Evolutionary conservation across 805 yeast genomes (phyloP).

Genomic region (Wickerhamomyces subpelliculosus): DNA sequence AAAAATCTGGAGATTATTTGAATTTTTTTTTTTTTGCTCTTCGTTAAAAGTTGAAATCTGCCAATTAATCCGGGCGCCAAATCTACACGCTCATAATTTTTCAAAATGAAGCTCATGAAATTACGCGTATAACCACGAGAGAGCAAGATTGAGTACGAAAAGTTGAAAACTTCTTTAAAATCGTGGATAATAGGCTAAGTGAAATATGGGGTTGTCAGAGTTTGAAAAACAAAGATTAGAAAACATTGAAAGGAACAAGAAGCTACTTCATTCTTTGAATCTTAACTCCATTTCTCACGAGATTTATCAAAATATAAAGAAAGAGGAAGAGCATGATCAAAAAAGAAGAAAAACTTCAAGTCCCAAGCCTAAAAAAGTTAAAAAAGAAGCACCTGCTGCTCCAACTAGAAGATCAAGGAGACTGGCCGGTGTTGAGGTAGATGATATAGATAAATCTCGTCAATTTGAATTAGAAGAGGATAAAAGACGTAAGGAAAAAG

Average conservation of each 20-base stretch:
- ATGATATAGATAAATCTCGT: slow-evolving; percentile 32
- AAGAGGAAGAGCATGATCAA: slow-evolving; percentile 21
- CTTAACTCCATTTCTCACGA: slow-evolving; percentile 51
- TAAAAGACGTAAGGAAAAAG: slow-evolving; percentile 27
- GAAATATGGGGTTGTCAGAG: slow-evolving; percentile 36
- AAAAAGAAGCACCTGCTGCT: slow-evolving; percentile 18
- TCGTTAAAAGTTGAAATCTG: background rate
- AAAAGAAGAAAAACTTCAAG: slow-evolving; percentile 6
- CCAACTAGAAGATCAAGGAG: slow-evolving; percentile 78
- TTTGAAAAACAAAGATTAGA: slow-evolving; percentile 68
- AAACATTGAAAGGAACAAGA: slow-evolving; percentile 79
- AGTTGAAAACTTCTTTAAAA: too few relatives aligned
- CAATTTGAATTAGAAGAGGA: slow-evolving; percentile 17
- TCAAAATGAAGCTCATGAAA: too few relatives aligned
- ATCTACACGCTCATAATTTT: too few relatives aligned
- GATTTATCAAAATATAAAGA: slow-evolving; percentile 40
- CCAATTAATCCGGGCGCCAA: too few relatives aligned
- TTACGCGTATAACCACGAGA: background rate
- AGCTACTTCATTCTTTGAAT: slow-evolving; percentile 63
- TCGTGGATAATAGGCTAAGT: background rate
- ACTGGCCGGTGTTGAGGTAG: slow-evolving; percentile 63
- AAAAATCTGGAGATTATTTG: background rate
- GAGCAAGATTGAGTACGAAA: background rate
- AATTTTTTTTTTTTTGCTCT: background rate
- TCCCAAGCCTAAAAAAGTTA: background rate